Evolutionary conservation across 257 asterid genomes (phyloP).

Genomic region (Solanum virginianum): DNA sequence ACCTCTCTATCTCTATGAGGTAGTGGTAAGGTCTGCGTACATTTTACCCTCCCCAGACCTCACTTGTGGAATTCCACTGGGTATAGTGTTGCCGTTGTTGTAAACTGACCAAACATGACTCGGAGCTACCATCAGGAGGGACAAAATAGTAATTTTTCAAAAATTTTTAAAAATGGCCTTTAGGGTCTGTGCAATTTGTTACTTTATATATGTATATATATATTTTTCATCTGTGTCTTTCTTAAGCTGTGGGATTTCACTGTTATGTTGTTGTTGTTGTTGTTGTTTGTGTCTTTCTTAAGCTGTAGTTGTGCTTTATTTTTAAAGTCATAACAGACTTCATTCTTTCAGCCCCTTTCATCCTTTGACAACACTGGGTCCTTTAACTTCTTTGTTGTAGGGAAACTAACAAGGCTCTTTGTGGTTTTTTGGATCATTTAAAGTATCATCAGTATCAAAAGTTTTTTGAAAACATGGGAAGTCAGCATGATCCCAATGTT

Average conservation of each 20-base stretch:
- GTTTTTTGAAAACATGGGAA: conserved; percentile 3
- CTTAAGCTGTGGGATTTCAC: not conserved
- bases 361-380: not conserved
- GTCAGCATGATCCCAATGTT: conserved; percentile 3
- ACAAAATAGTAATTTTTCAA: no score
- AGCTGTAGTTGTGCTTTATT: not conserved
- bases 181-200: not conserved
- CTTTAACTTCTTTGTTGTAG: not conserved
- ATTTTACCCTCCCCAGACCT: no score
- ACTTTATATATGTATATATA: not conserved
- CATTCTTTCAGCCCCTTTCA: not conserved
- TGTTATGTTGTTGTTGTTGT: no score
- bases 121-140: no score
- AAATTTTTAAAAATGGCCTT: no score
- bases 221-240: not conserved
- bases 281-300: not conserved
- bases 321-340: not conserved
- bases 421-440: conserved; percentile 51
- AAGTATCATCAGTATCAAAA: conserved; percentile 16
- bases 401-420: conserved; percentile 76
- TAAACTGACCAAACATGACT: no score
- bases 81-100: no score
- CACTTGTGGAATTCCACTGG: no score
- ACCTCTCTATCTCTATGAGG: no score
- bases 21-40: no score